These are phyloP conservation scores for Medicago arabica DNA, from an alignment of 306 rosid genomes.

Conservation along the genomic window DNA sequence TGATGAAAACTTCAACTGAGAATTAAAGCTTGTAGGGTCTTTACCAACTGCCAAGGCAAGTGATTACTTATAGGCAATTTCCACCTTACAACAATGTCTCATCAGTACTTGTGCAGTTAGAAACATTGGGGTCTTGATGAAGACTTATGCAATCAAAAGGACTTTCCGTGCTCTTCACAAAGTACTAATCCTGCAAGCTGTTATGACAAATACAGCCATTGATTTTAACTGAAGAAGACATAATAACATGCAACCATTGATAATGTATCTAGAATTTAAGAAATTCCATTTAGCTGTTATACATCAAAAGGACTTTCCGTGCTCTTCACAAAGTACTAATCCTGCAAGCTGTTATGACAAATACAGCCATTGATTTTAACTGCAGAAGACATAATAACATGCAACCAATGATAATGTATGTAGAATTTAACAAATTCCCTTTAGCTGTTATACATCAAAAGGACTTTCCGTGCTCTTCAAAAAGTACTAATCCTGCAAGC, in stretches of 20 bases:
- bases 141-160: conserved; percentile 16
- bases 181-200: conserved; percentile 22
- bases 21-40: not conserved
- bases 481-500: conserved; percentile 20
- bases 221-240: conserved; percentile 22
- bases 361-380: conserved; percentile 28
- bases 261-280: conserved; percentile 6
- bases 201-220: conserved; percentile 9
- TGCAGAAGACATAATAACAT: not conserved
- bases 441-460: no score
- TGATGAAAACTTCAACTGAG: not conserved
- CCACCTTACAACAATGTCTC: not conserved
- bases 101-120: not conserved
- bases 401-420: conserved; percentile 27
- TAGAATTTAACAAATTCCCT: not conserved
- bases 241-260: conserved; percentile 6
- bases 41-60: not conserved
- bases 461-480: conserved; percentile 35
- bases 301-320: conserved; percentile 37
- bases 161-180: conserved; percentile 33
- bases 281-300: no score
- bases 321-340: conserved; percentile 24
- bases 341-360: conserved; percentile 19
- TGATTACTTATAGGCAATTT: not conserved
- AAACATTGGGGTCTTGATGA: conserved; percentile 1